Percentiles rank a stretch among this genome's conserved stretches.
Evolutionary conservation across 208 protist species (phyloP).

Genomic region (Naegleria gruberi): DNA sequence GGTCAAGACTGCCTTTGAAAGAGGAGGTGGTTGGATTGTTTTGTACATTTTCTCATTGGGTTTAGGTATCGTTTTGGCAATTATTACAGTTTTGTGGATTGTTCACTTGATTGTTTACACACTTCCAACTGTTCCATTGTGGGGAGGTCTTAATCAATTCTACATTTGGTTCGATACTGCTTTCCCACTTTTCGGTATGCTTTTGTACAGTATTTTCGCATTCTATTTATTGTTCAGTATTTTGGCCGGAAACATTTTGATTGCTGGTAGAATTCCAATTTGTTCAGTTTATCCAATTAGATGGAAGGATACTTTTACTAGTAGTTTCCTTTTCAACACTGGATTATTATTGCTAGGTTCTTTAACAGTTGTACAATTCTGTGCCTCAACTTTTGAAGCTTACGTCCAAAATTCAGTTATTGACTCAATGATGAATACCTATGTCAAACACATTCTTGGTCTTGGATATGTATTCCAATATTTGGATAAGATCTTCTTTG

Average conservation of each 20-base stretch:
- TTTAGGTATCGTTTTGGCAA: background rate
- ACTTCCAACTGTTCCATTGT: background rate
- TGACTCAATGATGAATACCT: background rate
- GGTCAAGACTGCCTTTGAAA: background rate
- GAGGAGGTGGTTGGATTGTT: background rate
- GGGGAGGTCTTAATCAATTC: background rate
- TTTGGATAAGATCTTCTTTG: background rate
- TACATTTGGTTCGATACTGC: background rate
- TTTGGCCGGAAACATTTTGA: background rate
- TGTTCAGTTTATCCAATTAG: background rate
- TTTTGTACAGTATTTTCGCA: background rate
- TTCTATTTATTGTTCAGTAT: background rate
- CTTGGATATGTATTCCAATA: background rate
- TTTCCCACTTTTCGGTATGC: background rate
- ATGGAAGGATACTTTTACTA: background rate
- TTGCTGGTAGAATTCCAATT: background rate
- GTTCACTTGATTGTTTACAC: slow-evolving; percentile 3
- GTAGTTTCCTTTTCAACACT: background rate
- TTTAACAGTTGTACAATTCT: background rate
- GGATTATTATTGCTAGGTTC: background rate
- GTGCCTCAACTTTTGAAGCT: background rate
- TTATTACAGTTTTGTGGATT: slow-evolving; percentile 1
- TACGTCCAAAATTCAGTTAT: background rate
- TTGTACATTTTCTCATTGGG: background rate
- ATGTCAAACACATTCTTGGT: background rate